phyloP scores from a whole-genome alignment of 352 stramenopile species.

The Globisporangium barbulae region DNA sequence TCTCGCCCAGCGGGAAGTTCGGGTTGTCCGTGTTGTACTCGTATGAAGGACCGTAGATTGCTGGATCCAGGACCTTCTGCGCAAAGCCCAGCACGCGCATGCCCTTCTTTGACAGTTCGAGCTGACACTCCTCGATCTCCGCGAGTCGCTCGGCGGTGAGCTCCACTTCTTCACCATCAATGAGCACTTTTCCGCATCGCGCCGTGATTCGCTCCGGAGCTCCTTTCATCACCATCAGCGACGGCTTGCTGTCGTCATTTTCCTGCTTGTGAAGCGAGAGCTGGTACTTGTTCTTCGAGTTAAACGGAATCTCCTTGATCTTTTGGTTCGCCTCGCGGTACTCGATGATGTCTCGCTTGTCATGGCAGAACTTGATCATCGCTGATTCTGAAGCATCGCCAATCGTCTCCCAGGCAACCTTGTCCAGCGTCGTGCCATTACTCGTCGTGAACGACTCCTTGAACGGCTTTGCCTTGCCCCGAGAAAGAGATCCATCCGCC shows the following conservation, averaged over 20 bases:
- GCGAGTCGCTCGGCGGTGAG: conserved; percentile 91
- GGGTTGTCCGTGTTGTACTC: conserved; percentile 74
- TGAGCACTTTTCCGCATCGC: conserved; percentile 62
- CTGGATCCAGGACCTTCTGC: conserved; percentile 52
- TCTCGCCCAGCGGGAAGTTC: conserved; percentile 82
- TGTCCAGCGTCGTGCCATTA: conserved; percentile 40
- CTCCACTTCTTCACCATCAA: conserved; percentile 65
- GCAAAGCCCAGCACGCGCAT: conserved; percentile 68
- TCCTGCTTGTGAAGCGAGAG: conserved; percentile 71
- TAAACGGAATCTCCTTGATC: conserved; percentile 80
- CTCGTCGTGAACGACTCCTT: conserved; percentile 46
- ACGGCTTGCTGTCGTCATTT: conserved; percentile 15
- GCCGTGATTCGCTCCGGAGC: conserved; percentile 87
- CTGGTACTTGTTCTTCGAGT: conserved; percentile 86
- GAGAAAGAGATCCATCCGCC: conserved; percentile 35
- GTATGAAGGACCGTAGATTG: conserved; percentile 48
- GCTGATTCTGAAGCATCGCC: conserved; percentile 28
- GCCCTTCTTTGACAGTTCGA: conserved; percentile 61
- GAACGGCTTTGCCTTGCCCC: conserved; percentile 55
- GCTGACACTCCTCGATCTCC: conserved; percentile 47
- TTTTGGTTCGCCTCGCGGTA: conserved; percentile 21
- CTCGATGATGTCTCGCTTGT: conserved; percentile 29
- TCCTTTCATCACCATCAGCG: conserved; percentile 77
- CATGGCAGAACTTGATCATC: conserved; percentile 33
- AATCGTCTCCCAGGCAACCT: conserved; percentile 42